Base-by-base conservation (phyloP, 2,329 filamentous ascomycete genomes). In the Cercospora sesami region DNA sequence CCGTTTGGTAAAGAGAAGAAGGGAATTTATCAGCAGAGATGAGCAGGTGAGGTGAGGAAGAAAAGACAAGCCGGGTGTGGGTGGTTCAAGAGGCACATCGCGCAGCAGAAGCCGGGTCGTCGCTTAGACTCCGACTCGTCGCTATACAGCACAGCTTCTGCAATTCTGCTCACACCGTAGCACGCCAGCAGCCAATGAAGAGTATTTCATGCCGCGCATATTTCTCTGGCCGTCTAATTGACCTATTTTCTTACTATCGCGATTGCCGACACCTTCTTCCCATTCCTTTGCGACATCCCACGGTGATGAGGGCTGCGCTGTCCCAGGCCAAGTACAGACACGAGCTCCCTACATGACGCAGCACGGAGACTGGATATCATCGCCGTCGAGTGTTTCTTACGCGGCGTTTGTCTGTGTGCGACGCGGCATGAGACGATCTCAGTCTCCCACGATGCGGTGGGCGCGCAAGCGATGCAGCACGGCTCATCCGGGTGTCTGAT, bases 21-120 rank as follows among this genome's bases (percentile, higher is more conserved):
- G 14, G n/a, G 36, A 4, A 28, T 30, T 51, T n/a, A n/a, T 28
- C 18, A 26, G 18, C 28, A 30, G 10, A 48, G 60, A 62, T 33
- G 28, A 51, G 39, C 39, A 48, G 60, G 42, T 62, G 60, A 62
- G 30, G 60, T 23, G 64, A 61, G 31, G 55, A 48, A 65, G 42
- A 36, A 68, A 64, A 68, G 39, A 60, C 7, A 33, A 53, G 55
- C 64, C 30, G 60, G 39, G 51, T 60, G 18, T 53, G 36, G 39
- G 51, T 62, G 60, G 60, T 45, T 45, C 14, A 62, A 62, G 39
- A 62, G 60, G 60, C 21, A 45, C 60, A 48, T 62, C 60, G 60
- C 60, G 16, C 21, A 30, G 30, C 60, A 30, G 48, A 14, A 48
- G 48, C 30, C 60, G 60, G 60, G 21, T 62, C 60, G 60, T 62